phyloP scores from a whole-genome alignment of 495 filamentous ascomycete species.

The Hypomontagnella submonticulosa region DNA sequence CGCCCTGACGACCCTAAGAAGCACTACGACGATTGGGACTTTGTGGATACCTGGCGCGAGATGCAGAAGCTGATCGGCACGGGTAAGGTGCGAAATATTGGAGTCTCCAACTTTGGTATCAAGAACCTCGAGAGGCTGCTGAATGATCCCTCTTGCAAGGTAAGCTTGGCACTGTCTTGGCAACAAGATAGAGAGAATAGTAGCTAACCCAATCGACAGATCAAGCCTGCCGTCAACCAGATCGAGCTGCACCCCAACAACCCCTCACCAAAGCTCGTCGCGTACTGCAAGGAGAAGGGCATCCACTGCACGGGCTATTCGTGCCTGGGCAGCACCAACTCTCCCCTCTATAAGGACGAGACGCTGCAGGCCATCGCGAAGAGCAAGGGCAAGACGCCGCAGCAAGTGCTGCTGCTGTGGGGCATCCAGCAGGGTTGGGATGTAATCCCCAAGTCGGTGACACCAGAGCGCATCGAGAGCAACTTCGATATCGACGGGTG shows the following conservation, averaged over 20 bases:
- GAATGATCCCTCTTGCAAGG: constrained; percentile 64
- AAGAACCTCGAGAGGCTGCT: constrained; percentile 74
- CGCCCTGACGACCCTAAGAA: constrained; percentile 55
- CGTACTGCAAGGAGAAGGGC: constrained; percentile 73
- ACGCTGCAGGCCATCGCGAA: constrained; percentile 69
- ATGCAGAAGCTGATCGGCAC: constrained; percentile 84
- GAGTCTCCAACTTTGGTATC: constrained; percentile 80
- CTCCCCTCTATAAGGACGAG: constrained; percentile 68
- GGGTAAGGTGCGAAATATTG: constrained; percentile 84
- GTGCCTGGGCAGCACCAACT: constrained; percentile 68
- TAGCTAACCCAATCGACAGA: constrained; percentile 63
- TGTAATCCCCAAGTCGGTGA: constrained; percentile 78
- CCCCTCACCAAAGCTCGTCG: constrained; percentile 81
- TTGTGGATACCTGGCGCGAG: constrained; percentile 84
- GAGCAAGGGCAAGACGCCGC: constrained; percentile 72
- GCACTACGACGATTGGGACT: constrained; percentile 73
- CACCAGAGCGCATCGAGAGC: constrained; percentile 68
- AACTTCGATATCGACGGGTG: constrained; percentile 76
- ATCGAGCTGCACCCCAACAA: constrained; percentile 90
- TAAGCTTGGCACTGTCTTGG: constrained; percentile 58
- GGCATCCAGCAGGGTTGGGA: constrained; percentile 77
- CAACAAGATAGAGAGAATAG: constrained; percentile 64
- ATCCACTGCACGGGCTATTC: constrained; percentile 78
- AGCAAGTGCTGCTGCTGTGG: constrained; percentile 76
- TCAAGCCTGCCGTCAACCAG: constrained; percentile 87